These are phyloP conservation scores for Paratinospora sagittata DNA, from an alignment of 164 flowering plant species.

Conservation along the genomic window DNA sequence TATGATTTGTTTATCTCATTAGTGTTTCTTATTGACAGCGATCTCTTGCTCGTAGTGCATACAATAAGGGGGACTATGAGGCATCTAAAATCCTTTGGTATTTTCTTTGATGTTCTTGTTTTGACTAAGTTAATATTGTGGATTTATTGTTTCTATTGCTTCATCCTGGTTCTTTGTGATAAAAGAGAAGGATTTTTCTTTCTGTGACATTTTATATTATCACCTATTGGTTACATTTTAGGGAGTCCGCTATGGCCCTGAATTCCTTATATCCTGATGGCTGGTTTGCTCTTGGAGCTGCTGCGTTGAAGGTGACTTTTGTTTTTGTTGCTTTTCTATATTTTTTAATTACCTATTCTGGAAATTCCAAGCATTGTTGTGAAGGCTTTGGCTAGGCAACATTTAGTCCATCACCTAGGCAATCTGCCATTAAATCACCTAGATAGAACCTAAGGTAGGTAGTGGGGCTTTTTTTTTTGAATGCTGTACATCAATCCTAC, in stretches of 20 bases:
- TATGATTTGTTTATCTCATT: slow-evolving; percentile 6
- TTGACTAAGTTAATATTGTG: neutral
- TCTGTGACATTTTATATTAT: neutral
- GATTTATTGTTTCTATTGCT: neutral
- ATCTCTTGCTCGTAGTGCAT: slow-evolving; percentile 93
- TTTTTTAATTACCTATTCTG: too few species aligned
- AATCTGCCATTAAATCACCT: too few species aligned
- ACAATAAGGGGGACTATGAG: slow-evolving; percentile 78
- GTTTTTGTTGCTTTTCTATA: neutral
- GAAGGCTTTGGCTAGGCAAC: too few species aligned
- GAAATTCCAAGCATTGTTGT: too few species aligned
- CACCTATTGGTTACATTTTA: slow-evolving; percentile 16
- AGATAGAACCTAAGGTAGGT: too few species aligned
- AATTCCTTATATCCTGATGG: slow-evolving; percentile 94
- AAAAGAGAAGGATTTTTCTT: neutral
- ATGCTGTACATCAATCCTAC: too few species aligned
- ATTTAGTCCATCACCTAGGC: too few species aligned
- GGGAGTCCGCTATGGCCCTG: slow-evolving; percentile 91
- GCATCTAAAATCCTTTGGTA: slow-evolving; percentile 66
- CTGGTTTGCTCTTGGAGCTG: slow-evolving; percentile 98
- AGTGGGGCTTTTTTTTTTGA: too few species aligned
- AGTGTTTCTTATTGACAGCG: slow-evolving; percentile 34
- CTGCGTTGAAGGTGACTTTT: slow-evolving; percentile 76
- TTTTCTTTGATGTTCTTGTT: slow-evolving; percentile 1
- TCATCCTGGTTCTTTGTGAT: neutral